These are phyloP conservation scores for Apiotrichum laibachii DNA, from an alignment of 1,284 basidiomycete species.

Conservation along the genomic window DNA sequence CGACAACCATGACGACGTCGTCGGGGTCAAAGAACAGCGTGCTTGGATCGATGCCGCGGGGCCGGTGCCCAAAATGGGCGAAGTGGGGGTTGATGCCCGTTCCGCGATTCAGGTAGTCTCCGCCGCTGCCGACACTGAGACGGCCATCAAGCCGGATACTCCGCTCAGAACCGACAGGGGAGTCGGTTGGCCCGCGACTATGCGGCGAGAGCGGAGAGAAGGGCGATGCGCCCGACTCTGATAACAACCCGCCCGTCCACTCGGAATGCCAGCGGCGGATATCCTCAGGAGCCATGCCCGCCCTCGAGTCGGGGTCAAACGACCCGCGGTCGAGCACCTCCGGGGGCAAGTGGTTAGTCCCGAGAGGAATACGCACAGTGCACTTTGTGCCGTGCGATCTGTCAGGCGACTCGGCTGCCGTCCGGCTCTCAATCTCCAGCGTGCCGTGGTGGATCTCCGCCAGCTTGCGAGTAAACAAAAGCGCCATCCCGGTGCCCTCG, in stretches of 20 bases:
- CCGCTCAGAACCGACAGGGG: not conserved
- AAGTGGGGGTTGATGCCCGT: not conserved
- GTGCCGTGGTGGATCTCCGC: conserved; percentile 52
- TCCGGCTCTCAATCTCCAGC: conserved; percentile 46
- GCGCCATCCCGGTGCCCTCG: conserved; percentile 52
- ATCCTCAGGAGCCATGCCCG: not conserved
- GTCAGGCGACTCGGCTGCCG: conserved; percentile 34
- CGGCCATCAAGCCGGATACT: not conserved
- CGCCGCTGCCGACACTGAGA: not conserved
- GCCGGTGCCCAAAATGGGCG: not conserved
- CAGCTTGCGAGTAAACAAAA: conserved; percentile 45
- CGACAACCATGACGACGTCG: conserved; percentile 48
- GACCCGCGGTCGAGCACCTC: not conserved
- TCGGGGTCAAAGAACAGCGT: conserved; percentile 46
- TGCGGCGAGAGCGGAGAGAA: not conserved
- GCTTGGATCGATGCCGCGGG: conserved; percentile 33
- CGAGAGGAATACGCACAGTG: conserved; percentile 40
- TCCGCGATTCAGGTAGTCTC: not conserved
- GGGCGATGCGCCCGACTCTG: no score
- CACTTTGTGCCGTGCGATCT: conserved; percentile 46
- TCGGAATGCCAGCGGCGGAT: not conserved
- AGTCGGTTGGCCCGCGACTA: not conserved
- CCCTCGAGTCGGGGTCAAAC: not conserved
- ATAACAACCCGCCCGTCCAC: not conserved
- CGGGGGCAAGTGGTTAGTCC: conserved; percentile 32